Evolutionary conservation across 75 land plant genomes (phyloP), one percentile per base, ranked within the genome.

Genomic region (Selaginella moellendorffii): DNA sequence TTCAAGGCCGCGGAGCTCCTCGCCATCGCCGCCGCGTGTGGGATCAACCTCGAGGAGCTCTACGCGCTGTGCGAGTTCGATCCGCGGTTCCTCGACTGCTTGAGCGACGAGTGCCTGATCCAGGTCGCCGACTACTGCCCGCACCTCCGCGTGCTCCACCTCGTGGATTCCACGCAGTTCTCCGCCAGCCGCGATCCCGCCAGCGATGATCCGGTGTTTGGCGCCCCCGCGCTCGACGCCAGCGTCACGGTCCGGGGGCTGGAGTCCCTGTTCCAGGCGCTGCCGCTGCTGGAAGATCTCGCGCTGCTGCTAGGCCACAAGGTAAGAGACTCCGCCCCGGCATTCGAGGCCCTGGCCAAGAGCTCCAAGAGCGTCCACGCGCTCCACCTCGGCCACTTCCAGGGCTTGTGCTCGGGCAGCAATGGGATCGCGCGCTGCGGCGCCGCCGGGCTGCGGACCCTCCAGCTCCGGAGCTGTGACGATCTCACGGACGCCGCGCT

Each of bases 391-490:
- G 85, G 89, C 10, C 70, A 76, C 28, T 81, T 92, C 66, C 95
- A 80, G n/a, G 83, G 86, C 26, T 18, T 92, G 0, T 84, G 80
- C 59, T 26, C 53, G 29, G 92, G 73, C 27, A 80, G 79, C 12
- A 88, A 85, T 58, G 95, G 93, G 28, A 62, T 85, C 23, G 82
- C 95, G 5, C 29, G 74, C 26, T 87, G 95, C 31, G n/a, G n/a
- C n/a, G n/a, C n/a, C n/a, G 26, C 65, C 1, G 62, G 78, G 24
- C 77, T 92, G 10, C 69, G 66, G 68, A 59, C 66, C 28, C 67
- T 92, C 24, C 71, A 66, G 27, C 78, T 92, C 21, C 79, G 69
- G 68, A 79, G 74, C 27, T 79, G 72, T 1, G 81, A 76, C 1
- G 97, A 92, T 64, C 72, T 88, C 60, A 73, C 63, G 5, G 85